Percentiles rank a stretch among this genome's conserved stretches.
These are phyloP conservation scores for Hordeum marinum DNA, from an alignment of 176 grass and related monocot species.

Conservation along the genomic window DNA sequence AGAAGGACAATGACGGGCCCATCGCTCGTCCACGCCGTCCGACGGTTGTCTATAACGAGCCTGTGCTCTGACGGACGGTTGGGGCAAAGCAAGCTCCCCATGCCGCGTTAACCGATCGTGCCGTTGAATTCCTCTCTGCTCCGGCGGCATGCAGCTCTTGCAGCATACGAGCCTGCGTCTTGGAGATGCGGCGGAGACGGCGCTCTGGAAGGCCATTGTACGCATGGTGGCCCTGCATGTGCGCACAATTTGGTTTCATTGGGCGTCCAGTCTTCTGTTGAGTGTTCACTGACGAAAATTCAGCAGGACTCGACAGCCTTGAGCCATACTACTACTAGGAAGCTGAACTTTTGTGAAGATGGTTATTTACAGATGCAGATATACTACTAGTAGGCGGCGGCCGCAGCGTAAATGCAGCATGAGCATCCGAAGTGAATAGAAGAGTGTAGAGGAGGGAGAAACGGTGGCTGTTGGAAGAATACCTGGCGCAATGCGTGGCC, in stretches of 20 bases:
- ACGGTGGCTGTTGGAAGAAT: not conserved
- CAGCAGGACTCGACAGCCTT: too few relatives aligned
- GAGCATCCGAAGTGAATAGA: too few relatives aligned
- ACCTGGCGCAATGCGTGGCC: constrained; percentile 17
- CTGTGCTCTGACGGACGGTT: constrained; percentile 15
- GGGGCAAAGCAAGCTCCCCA: not conserved
- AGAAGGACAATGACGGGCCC: not conserved
- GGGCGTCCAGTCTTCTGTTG: not conserved
- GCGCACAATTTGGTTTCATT: not conserved
- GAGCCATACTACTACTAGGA: too few relatives aligned
- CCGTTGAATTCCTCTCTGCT: not conserved
- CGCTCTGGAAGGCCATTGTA: not conserved
- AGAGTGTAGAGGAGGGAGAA: not conserved
- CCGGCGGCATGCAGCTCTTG: not conserved
- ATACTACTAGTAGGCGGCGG: too few relatives aligned
- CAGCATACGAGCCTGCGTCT: not conserved
- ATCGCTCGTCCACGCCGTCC: not conserved
- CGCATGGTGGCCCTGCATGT: not conserved
- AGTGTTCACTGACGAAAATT: too few relatives aligned
- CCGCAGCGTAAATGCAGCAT: too few relatives aligned
- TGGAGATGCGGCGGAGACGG: not conserved
- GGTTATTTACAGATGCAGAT: not conserved
- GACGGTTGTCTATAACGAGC: not conserved
- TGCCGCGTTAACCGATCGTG: not conserved
- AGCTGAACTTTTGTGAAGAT: too few relatives aligned